Evolutionary conservation across 805 yeast genomes (phyloP).

Genomic region (Spathaspora boniae): DNA sequence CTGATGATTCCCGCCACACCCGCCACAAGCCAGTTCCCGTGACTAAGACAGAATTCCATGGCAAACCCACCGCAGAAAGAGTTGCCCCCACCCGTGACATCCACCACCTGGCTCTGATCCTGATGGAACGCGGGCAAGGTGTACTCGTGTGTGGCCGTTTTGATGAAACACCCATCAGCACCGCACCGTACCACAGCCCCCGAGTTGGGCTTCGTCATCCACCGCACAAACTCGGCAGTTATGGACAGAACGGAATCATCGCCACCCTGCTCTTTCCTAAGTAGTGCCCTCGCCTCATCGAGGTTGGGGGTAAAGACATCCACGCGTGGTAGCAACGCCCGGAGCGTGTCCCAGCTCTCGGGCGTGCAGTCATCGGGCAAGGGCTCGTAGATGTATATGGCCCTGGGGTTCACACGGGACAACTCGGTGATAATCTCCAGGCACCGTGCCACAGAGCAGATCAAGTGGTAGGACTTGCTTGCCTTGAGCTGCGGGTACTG

Average conservation of each 20-base stretch:
- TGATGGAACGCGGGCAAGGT: constrained; percentile 71
- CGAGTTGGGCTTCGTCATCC: constrained; percentile 37
- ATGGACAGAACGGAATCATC: constrained; percentile 50
- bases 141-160: constrained; percentile 19
- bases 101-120: constrained; percentile 31
- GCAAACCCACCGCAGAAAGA: constrained; percentile 44
- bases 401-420: constrained; percentile 20
- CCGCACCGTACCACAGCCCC: constrained; percentile 77
- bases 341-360: constrained; percentile 35
- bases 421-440: constrained; percentile 40
- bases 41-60: constrained; percentile 51
- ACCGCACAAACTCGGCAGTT: constrained; percentile 37
- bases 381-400: constrained; percentile 78
- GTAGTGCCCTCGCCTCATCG: constrained; percentile 70
- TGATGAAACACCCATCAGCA: constrained; percentile 57
- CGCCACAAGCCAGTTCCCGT: constrained; percentile 48
- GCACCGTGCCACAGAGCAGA: constrained; percentile 69
- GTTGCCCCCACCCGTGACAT: constrained; percentile 46
- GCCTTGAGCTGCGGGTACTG: constrained; percentile 31
- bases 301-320: constrained; percentile 80
- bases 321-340: constrained; percentile 39
- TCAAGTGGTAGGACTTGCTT: constrained; percentile 57
- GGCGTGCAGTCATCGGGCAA: constrained; percentile 70
- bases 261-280: too few relatives aligned
- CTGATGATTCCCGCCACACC: constrained; percentile 70